Conservation (phyloP, 495 filamentous ascomycete species). For the Aspergillus coremiiformis region DNA sequence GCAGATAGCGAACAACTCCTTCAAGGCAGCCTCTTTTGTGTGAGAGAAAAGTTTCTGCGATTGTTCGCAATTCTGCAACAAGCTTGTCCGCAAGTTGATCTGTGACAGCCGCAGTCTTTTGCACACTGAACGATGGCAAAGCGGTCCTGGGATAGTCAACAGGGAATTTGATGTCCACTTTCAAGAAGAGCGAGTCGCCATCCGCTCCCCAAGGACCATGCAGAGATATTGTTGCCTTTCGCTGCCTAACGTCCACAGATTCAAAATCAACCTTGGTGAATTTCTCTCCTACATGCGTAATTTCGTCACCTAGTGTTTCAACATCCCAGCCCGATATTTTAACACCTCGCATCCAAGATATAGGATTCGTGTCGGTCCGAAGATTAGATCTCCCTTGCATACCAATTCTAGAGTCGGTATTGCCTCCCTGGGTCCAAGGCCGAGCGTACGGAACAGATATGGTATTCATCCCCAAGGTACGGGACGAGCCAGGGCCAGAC, state of each 20-base stretch:
- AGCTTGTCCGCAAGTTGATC: conserved; percentile 59
- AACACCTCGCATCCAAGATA: conserved; percentile 90
- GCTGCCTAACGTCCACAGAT: conserved; percentile 68
- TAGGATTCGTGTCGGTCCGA: conserved; percentile 61
- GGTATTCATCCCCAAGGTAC: conserved; percentile 44
- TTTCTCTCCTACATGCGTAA: conserved; percentile 72
- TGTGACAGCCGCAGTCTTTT: conserved; percentile 72
- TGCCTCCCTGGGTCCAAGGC: conserved; percentile 36
- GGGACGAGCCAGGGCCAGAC: conserved; percentile 18
- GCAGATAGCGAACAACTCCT: conserved; percentile 69
- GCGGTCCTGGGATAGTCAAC: conserved; percentile 62
- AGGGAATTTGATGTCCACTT: conserved; percentile 74
- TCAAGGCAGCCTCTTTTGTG: conserved; percentile 73
- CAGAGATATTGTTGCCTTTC: conserved; percentile 66
- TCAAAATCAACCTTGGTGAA: conserved; percentile 83
- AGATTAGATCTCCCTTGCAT: conserved; percentile 55
- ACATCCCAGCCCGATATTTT: conserved; percentile 74
- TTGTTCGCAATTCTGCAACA: conserved; percentile 58
- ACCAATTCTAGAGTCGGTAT: conserved; percentile 47
- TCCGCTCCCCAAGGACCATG: conserved; percentile 80
- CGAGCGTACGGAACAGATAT: conserved; percentile 38
- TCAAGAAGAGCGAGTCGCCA: conserved; percentile 64
- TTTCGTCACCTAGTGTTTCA: conserved; percentile 80
- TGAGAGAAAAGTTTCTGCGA: conserved; percentile 59
- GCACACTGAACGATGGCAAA: conserved; percentile 59